Base-by-base conservation (phyloP, 129 eudicot species). In the Artemisia tridentata region DNA sequence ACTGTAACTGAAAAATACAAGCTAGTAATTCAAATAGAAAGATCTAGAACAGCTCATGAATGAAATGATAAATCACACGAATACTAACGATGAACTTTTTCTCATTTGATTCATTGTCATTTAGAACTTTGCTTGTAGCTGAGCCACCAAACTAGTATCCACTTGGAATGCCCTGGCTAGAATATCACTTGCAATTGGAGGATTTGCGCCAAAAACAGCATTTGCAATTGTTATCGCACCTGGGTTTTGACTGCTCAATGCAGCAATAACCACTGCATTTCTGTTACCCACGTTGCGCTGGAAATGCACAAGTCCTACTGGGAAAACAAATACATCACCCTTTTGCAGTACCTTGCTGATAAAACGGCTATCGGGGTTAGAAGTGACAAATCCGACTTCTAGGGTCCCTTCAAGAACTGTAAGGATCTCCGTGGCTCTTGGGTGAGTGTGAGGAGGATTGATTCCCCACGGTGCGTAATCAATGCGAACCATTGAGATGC, bases 371-470 rank as follows among this genome's bases (percentile, higher is more conserved):
- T 73, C 79, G 2, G 85, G 85, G 51, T 72, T 77, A 27, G 85
- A 81, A 7, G 83, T 82, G 11, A 78, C 86, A 19, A 82, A 78
- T 23, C 86, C 83, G 16, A 78, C 83, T 54, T 68, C 21, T 1
- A 82, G 80, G 3, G 67, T 25, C 16, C 86, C 86, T 82, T 82
- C 82, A 34, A 82, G 59, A 68, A 78, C 78, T 0, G 80, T 78
- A 6, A 82, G 60, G 60, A 82, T 69, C 61, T 82, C 86, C 1
- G 85, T 81, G 64, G 82, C 85, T 68, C 85, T 50, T 25, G 85
- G 85, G 73, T 81, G 85, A 47, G 80, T 73, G 62, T 82, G 86
- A 21, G 83, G 86, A 4, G 86, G 83, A 60, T 82, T 82, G 48
- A 78, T 49, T 47, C 83, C 86, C 74, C 71, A 68, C 56, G 86